Conservation (phyloP, 2,329 filamentous ascomycete species). For the Colletotrichum costaricense region DNA sequence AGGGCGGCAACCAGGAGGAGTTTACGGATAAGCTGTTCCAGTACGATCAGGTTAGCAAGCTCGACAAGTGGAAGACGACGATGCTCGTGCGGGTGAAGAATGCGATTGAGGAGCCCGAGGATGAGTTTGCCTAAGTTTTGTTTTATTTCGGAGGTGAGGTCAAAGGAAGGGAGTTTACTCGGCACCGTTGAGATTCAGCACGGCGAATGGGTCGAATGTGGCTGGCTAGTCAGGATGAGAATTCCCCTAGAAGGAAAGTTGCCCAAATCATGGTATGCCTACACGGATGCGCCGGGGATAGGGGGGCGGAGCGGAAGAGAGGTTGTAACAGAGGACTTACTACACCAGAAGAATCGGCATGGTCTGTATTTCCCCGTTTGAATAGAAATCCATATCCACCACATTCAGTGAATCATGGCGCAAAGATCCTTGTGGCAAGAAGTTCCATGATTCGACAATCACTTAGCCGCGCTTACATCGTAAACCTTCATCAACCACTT, state of each 20-base stretch:
- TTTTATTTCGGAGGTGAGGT: background rate
- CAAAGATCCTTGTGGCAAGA: background rate
- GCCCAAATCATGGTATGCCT: background rate
- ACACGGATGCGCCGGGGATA: background rate
- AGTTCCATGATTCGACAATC: background rate
- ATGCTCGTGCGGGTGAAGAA: conserved; percentile 86
- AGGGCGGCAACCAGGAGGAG: conserved; percentile 81
- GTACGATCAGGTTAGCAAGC: conserved; percentile 90
- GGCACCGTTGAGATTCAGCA: too few species aligned
- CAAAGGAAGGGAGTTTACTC: background rate
- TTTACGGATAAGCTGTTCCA: conserved; percentile 90
- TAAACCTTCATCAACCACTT: background rate
- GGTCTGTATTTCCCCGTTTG: background rate
- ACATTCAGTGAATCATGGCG: background rate
- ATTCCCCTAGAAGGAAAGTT: background rate
- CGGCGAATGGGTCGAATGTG: too few species aligned
- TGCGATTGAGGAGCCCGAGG: conserved; percentile 72
- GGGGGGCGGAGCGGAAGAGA: background rate
- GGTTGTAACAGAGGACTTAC: background rate
- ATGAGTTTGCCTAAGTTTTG: conserved; percentile 52
- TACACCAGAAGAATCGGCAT: conserved; percentile 9
- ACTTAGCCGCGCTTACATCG: background rate
- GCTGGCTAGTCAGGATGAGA: background rate
- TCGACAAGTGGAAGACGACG: conserved; percentile 98
- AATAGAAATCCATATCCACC: conserved; percentile 22